phyloP scores from a whole-genome alignment of 257 asterid genomes.

The Jacaranda mimosifolia region DNA sequence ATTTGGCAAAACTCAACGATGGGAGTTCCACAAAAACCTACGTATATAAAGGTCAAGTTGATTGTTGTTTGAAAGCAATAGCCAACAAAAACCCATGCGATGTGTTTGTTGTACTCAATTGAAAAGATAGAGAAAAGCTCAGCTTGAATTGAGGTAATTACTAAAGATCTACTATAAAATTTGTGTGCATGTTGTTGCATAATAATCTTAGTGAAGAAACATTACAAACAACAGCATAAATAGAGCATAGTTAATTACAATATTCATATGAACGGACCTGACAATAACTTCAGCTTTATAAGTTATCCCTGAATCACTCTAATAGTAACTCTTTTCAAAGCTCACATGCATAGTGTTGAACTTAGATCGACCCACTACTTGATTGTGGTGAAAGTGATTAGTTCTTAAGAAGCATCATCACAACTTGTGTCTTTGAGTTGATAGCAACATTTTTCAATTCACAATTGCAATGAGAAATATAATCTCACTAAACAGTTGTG shows the following conservation, averaged over 20 bases:
- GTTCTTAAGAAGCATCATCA: too few species aligned
- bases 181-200: slow-evolving; percentile 4
- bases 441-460: too few species aligned
- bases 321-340: too few species aligned
- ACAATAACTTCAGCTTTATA: too few species aligned
- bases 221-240: slow-evolving; percentile 8
- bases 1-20: slow-evolving; percentile 81
- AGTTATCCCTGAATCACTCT: too few species aligned
- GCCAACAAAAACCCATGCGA: slow-evolving; percentile 16
- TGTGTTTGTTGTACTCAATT: slow-evolving; percentile 9
- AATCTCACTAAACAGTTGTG: too few species aligned
- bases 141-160: slow-evolving; percentile 9
- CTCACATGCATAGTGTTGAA: too few species aligned
- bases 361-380: too few species aligned
- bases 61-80: slow-evolving; percentile 31
- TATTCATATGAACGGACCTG: too few species aligned
- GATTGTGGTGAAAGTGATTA: too few species aligned
- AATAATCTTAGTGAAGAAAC: slow-evolving; percentile 22
- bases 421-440: too few species aligned
- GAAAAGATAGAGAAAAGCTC: background rate
- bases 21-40: slow-evolving; percentile 96
- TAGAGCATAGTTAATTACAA: background rate
- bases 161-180: background rate
- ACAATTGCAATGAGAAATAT: too few species aligned
- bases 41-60: slow-evolving; percentile 37